Percentiles rank a stretch among this genome's conserved stretches.
Evolutionary conservation across 257 asterid species (phyloP).

Genomic region (Nicotiana noctiflora): DNA sequence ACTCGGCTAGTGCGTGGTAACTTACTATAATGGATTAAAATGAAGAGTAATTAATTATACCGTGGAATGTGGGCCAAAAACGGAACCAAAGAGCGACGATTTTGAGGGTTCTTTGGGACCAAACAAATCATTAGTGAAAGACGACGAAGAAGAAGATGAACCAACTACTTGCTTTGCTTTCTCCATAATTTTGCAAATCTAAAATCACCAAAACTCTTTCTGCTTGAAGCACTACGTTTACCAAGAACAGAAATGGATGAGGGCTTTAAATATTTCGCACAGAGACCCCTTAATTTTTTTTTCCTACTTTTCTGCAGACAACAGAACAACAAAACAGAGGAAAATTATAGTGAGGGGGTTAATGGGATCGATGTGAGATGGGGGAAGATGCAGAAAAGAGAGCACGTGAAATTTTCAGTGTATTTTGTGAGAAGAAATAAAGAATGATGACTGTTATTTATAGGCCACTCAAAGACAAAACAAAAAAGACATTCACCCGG

Average conservation of each 20-base stretch:
- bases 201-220: background rate
- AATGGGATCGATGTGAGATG: background rate
- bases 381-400: background rate
- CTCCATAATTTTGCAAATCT: conserved; percentile 30
- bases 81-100: conserved; percentile 39
- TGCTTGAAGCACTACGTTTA: no score
- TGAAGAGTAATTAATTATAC: conserved; percentile 12
- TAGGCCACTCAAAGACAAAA: conserved; percentile 9
- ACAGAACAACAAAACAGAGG: background rate
- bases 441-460: conserved; percentile 9
- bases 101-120: conserved; percentile 42
- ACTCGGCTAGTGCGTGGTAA: no score
- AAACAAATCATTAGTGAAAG: conserved; percentile 53
- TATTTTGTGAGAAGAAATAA: conserved; percentile 10
- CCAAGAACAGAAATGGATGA: background rate
- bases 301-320: background rate
- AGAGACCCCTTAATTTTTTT: background rate
- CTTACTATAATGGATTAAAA: no score
- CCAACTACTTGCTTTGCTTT: conserved; percentile 42
- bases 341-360: background rate
- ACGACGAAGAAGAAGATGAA: conserved; percentile 25
- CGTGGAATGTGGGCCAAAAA: conserved; percentile 57
- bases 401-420: conserved; percentile 14
- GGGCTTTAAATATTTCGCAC: background rate
- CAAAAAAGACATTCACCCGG: background rate